Evolutionary conservation across 352 stramenopile species (phyloP).

Genomic region (Blastocystis hominis): DNA sequence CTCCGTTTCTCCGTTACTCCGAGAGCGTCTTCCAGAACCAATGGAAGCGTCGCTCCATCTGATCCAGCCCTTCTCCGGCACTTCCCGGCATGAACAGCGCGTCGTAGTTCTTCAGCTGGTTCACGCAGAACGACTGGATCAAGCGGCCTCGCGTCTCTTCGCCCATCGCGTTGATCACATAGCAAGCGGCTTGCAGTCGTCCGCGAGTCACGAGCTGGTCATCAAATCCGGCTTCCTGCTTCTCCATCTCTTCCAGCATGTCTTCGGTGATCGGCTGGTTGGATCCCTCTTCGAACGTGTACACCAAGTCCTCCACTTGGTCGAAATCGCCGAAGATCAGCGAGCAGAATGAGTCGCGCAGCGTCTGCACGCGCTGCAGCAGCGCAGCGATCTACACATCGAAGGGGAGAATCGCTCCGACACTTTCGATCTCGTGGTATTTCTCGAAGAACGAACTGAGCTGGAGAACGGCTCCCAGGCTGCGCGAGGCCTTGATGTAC

Average conservation of each 20-base stretch:
- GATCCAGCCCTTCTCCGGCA: slow-evolving; percentile 65
- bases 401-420: slow-evolving; percentile 60
- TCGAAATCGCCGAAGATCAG: slow-evolving; percentile 81
- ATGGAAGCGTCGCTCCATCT: slow-evolving; percentile 73
- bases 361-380: slow-evolving; percentile 74
- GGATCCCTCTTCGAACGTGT: neutral
- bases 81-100: slow-evolving; percentile 63
- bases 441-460: slow-evolving; percentile 88
- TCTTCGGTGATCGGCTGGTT: neutral
- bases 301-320: slow-evolving; percentile 49
- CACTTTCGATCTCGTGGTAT: slow-evolving; percentile 68
- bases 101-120: slow-evolving; percentile 72
- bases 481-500: slow-evolving; percentile 84
- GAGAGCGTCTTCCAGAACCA: slow-evolving; percentile 74
- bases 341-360: slow-evolving; percentile 75
- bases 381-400: slow-evolving; percentile 84
- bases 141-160: slow-evolving; percentile 66
- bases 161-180: slow-evolving; percentile 76
- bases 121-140: slow-evolving; percentile 69
- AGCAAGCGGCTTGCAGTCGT: slow-evolving; percentile 45
- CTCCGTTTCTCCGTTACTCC: neutral
- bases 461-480: slow-evolving; percentile 87
- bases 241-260: slow-evolving; percentile 44
- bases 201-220: slow-evolving; percentile 58
- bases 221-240: neutral